phyloP scores from a whole-genome alignment of 2,329 filamentous ascomycete genomes.

The Epichloe sibirici region DNA sequence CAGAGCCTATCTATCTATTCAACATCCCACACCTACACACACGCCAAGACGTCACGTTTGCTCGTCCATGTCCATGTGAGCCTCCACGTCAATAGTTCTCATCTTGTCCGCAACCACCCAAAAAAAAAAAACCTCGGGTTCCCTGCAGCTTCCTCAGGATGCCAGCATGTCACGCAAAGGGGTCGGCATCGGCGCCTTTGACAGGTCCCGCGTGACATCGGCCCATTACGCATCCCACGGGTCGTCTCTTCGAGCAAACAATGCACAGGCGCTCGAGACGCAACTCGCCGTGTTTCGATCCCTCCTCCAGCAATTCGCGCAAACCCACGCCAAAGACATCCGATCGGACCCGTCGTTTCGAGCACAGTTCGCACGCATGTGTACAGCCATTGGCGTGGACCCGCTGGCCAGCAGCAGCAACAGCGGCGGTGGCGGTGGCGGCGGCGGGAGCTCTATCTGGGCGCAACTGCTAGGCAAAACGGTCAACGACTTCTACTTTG shows the following conservation, averaged over 20 bases:
- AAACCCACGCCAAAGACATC: constrained; percentile 91
- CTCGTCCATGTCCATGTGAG: no score
- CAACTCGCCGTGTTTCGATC: constrained; percentile 95
- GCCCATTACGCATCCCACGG: constrained; percentile 89
- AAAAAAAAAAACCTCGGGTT: no score
- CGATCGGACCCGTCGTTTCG: constrained; percentile 91
- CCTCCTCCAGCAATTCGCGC: constrained; percentile 84
- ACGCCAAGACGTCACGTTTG: no score
- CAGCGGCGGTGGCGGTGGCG: constrained; percentile 16
- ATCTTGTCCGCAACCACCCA: no score
- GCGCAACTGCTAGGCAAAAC: constrained; percentile 80
- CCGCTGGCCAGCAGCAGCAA: constrained; percentile 52
- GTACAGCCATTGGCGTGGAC: constrained; percentile 90
- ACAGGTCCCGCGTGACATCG: constrained; percentile 70
- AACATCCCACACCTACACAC: no score
- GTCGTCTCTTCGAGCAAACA: constrained; percentile 69
- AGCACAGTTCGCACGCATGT: constrained; percentile 97
- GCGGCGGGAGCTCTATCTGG: constrained; percentile 60
- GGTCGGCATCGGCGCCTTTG: constrained; percentile 83
- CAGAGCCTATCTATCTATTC: no score
- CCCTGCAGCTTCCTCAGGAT: no score
- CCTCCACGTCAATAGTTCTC: no score
- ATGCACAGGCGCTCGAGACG: constrained; percentile 76
- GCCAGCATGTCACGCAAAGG: constrained; percentile 58
- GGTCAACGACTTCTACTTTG: constrained; percentile 98